Evolutionary conservation across 306 rosid species (phyloP).

Genomic region (Cajanus cajan): DNA sequence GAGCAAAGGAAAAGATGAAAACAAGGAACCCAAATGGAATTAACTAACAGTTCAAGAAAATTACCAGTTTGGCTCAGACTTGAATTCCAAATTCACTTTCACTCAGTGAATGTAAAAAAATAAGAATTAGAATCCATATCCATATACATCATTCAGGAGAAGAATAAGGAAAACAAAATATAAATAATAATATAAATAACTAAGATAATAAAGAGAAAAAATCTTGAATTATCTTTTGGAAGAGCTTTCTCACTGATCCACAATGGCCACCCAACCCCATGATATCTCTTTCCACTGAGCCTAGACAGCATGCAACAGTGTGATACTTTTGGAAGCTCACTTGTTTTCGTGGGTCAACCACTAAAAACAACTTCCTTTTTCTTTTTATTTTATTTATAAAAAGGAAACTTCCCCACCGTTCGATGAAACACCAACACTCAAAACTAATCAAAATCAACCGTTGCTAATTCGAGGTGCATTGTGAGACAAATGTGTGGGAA

Average conservation of each 20-base stretch:
- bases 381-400: background rate
- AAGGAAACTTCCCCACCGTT: background rate
- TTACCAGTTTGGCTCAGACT: conserved; percentile 45
- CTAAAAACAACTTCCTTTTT: background rate
- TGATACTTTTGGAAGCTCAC: conserved; percentile 48
- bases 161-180: background rate
- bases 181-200: background rate
- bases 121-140: conserved; percentile 22
- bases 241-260: conserved; percentile 42
- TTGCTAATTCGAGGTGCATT: rapidly evolving
- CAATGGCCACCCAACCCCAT: conserved; percentile 44
- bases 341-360: conserved; percentile 46
- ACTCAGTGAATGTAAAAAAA: conserved; percentile 13
- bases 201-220: background rate
- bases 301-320: conserved; percentile 45
- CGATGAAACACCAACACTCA: background rate
- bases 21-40: conserved; percentile 30
- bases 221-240: conserved; percentile 32
- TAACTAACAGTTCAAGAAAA: conserved; percentile 31
- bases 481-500: background rate
- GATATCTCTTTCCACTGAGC: conserved; percentile 37
- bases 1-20: conserved; percentile 10
- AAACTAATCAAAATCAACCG: background rate
- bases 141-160: background rate
- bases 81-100: conserved; percentile 32